A percentile compares a stretch with the other conserved stretches of the same genome.
phyloP scores from a whole-genome alignment of 208 protist species.

The Acanthamoeba sp. region DNA sequence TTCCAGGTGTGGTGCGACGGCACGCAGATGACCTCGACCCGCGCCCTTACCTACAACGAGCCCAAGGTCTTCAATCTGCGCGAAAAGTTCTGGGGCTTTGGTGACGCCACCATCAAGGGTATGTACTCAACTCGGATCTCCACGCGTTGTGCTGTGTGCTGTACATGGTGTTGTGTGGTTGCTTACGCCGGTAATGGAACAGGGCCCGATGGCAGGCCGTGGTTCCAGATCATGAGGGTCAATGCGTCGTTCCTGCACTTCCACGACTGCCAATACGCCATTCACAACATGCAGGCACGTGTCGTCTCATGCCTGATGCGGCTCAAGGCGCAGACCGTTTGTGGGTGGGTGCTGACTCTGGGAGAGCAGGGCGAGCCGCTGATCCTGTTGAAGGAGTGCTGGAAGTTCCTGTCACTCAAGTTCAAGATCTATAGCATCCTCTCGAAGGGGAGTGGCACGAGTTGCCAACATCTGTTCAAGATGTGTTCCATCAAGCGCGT shows the following conservation, averaged over 20 bases:
- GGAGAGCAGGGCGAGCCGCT: slow-evolving; percentile 23
- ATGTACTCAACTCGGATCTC: neutral
- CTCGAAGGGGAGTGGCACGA: neutral
- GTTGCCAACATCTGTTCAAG: slow-evolving; percentile 42
- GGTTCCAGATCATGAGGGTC: slow-evolving; percentile 11
- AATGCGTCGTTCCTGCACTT: neutral
- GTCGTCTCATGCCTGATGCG: neutral
- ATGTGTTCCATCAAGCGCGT: slow-evolving; percentile 65
- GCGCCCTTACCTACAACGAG: slow-evolving; percentile 51
- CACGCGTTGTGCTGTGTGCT: too few relatives aligned
- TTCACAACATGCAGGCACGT: slow-evolving; percentile 53
- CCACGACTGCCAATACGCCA: slow-evolving; percentile 36
- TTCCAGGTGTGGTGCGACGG: slow-evolving; percentile 33
- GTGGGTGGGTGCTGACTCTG: neutral
- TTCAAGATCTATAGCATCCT: slow-evolving; percentile 65
- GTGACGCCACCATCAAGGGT: slow-evolving; percentile 54
- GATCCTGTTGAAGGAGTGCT: slow-evolving; percentile 54
- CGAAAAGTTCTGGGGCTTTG: slow-evolving; percentile 54
- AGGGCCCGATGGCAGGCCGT: slow-evolving; percentile 49
- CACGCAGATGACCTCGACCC: slow-evolving; percentile 8
- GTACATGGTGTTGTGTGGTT: neutral
- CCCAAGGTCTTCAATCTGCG: slow-evolving; percentile 18
- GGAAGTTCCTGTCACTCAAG: slow-evolving; percentile 31
- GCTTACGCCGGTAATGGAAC: neutral
- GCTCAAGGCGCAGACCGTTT: neutral